Base-by-base conservation (phyloP, 352 stramenopile genomes). In the Pythium folliculosum region DNA sequence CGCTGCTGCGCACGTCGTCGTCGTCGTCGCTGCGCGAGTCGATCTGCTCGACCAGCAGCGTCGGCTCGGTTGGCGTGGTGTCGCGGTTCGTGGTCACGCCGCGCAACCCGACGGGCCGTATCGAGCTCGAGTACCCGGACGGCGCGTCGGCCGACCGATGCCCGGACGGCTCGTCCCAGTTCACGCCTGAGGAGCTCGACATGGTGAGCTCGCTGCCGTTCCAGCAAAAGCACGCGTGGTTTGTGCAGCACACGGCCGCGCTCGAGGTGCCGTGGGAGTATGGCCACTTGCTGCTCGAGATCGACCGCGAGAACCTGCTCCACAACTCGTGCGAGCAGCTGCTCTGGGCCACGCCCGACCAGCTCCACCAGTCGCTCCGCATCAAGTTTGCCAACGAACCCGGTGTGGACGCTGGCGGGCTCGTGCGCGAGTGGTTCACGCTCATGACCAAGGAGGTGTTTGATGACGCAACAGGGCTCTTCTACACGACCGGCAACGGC, bases 351-450 rank as follows among this genome's bases (percentile, higher is more conserved):
- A 89, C 84, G 10, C 78, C 79, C 1, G 86, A 92, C 53, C 86
- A 96, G 52, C 75, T 97, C 5, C 85, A 95, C 38, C 86, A 95
- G 66, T 95, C 88, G 38, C 75, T 97, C 23, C 80, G 89, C 44
- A 94, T 97, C 63, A 94, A 96, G 65, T 97, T 97, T 74, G 78
- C 90, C 8, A 94, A 96, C 64, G 91, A 97, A 40, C 86, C 88
- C 17, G 91, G 91, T n/a, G 84, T 97, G 12, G 92, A 98, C 75
- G 92, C 91, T 5, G 92, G 92, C 21, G 92, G 92, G 49, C 76
- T 98, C 10, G 89, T 96, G 53, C 84, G 92, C 8, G 92, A 97
- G 69, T 98, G 92, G 92, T 97, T 97, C 70, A 92, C 83, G 25
- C 75, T 98, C 19, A 91, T 97, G 84, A 93, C 81, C 3, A 90